Percentiles rank a stretch among this genome's conserved stretches.
Evolutionary conservation across 1,284 basidiomycete genomes (phyloP).

Genomic region (Trichosporon ovoides): DNA sequence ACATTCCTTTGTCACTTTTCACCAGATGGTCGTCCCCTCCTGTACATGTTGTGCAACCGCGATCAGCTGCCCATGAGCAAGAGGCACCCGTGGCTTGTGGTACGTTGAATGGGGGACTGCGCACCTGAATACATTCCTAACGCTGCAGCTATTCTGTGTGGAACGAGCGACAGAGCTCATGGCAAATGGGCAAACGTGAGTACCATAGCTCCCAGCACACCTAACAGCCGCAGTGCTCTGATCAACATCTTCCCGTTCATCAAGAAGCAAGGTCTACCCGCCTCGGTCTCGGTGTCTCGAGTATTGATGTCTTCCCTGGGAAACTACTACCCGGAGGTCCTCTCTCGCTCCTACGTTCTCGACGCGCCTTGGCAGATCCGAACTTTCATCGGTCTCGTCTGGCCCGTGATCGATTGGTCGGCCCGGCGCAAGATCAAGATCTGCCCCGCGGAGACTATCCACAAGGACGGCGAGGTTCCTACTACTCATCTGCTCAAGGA

Average conservation of each 20-base stretch:
- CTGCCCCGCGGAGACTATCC: conserved; percentile 17
- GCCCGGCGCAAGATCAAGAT: conserved; percentile 33
- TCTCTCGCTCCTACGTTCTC: conserved; percentile 29
- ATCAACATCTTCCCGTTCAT: conserved; percentile 39
- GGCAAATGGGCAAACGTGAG: conserved; percentile 15
- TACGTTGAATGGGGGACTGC: background rate
- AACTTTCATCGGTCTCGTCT: conserved; percentile 38
- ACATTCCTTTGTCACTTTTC: conserved; percentile 2
- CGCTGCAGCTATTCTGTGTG: background rate
- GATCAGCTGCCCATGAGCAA: conserved; percentile 1
- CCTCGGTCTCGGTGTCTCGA: conserved; percentile 29
- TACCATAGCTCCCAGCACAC: conserved; percentile 15
- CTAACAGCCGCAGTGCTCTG: conserved; percentile 9
- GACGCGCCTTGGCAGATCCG: conserved; percentile 38
- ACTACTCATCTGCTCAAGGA: conserved; percentile 25
- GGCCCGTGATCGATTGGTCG: conserved; percentile 38
- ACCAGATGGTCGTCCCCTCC: background rate
- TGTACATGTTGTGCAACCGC: conserved; percentile 2
- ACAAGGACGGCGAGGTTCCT: conserved; percentile 24
- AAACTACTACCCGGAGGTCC: conserved; percentile 33
- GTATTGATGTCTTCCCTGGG: conserved; percentile 27
- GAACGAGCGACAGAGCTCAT: conserved; percentile 33
- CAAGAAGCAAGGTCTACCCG: conserved; percentile 36
- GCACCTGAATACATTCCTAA: background rate
- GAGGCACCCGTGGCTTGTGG: background rate